phyloP scores from a whole-genome alignment of 129 eudicot genomes.

The Glebionis coronaria region DNA sequence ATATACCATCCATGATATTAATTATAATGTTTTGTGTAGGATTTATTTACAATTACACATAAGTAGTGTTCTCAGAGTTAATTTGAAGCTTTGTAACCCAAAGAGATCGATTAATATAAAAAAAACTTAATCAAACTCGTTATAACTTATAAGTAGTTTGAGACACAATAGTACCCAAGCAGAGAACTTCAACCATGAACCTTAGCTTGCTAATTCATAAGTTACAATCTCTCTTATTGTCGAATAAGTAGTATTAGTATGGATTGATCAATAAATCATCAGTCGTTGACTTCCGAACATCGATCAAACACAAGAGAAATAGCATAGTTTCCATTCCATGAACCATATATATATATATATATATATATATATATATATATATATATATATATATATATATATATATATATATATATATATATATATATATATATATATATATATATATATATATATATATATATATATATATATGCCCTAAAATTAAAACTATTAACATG shows the following conservation, averaged over 20 bases:
- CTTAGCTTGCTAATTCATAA: neutral
- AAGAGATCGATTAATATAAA: neutral
- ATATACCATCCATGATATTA: too few relatives aligned
- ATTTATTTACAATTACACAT: too few relatives aligned
- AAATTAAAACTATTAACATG: neutral
- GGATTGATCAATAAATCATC: neutral
- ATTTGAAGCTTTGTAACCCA: neutral
- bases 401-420: too few relatives aligned
- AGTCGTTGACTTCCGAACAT: slow-evolving; percentile 3
- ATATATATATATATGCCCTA: slow-evolving; percentile 1
- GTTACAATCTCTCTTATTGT: neutral
- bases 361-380: too few relatives aligned
- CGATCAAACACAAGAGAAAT: neutral
- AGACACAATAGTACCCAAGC: neutral
- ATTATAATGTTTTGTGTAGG: too few relatives aligned
- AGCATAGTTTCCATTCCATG: neutral
- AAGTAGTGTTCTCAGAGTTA: too few relatives aligned
- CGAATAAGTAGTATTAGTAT: neutral
- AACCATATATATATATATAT: too few relatives aligned
- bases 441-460: too few relatives aligned
- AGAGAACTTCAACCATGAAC: neutral
- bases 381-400: too few relatives aligned
- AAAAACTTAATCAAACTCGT: too few relatives aligned
- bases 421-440: too few relatives aligned
- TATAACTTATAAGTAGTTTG: neutral